These are phyloP conservation scores for Termitomyces sp. DNA, from an alignment of 768 basidiomycete genomes.

Conservation along the genomic window DNA sequence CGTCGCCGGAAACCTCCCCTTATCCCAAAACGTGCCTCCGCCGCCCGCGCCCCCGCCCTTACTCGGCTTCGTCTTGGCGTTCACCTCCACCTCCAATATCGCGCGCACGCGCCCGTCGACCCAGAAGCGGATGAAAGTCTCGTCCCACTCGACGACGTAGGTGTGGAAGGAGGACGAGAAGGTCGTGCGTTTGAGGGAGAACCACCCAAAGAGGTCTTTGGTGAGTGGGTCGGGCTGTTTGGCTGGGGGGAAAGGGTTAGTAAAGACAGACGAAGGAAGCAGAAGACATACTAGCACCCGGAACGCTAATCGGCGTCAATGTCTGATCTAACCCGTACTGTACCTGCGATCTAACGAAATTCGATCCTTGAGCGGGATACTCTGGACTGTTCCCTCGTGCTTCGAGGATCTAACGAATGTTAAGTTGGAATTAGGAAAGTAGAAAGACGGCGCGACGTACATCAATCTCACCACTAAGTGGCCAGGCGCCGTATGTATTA, in stretches of 20 bases:
- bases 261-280: not conserved
- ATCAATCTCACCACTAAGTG: constrained; percentile 52
- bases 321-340: constrained; percentile 56
- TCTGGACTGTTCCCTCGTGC: constrained; percentile 55
- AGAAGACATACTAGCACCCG: constrained; percentile 1
- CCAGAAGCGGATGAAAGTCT: constrained; percentile 66
- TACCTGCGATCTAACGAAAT: constrained; percentile 57
- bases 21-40: constrained; percentile 55
- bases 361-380: constrained; percentile 55
- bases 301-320: constrained; percentile 10
- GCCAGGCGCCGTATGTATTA: constrained; percentile 62
- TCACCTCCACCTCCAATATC: constrained; percentile 56
- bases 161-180: constrained; percentile 71
- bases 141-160: constrained; percentile 76
- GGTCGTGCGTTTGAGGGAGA: constrained; percentile 46
- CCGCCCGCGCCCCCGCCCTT: constrained; percentile 41
- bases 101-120: constrained; percentile 69
- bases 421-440: constrained; percentile 22
- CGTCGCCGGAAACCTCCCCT: constrained; percentile 61
- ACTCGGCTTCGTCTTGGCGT: constrained; percentile 28
- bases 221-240: constrained; percentile 9
- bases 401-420: constrained; percentile 50
- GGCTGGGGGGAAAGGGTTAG: constrained; percentile 12
- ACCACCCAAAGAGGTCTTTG: constrained; percentile 40
- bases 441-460: constrained; percentile 27